Conservation (phyloP, 352 stramenopile species). For the Phytophthora hibernalis region DNA sequence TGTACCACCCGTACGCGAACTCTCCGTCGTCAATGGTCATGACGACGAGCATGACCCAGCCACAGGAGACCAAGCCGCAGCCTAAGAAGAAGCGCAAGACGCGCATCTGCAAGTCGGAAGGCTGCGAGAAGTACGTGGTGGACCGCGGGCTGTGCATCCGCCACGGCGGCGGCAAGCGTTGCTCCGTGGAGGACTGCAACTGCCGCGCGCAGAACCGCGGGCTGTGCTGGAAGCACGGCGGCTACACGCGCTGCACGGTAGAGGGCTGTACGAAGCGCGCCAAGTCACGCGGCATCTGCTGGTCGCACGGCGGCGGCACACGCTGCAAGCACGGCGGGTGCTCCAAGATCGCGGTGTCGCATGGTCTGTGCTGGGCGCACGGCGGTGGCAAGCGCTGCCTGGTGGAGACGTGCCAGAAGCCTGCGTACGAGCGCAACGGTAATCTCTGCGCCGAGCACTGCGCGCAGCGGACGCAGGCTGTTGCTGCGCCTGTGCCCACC, state of each 20-base stretch:
- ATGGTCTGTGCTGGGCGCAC: slow-evolving; percentile 61
- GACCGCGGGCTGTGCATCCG: slow-evolving; percentile 61
- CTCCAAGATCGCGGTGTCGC: slow-evolving; percentile 64
- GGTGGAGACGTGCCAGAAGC: slow-evolving; percentile 52
- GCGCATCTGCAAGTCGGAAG: slow-evolving; percentile 56
- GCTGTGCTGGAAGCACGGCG: slow-evolving; percentile 47
- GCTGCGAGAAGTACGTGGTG: slow-evolving; percentile 67
- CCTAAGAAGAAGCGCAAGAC: slow-evolving; percentile 50
- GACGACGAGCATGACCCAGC: slow-evolving; percentile 16
- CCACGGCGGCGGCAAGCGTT: slow-evolving; percentile 60
- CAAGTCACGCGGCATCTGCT: slow-evolving; percentile 85
- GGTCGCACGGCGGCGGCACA: slow-evolving; percentile 83
- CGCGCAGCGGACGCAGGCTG: slow-evolving; percentile 15
- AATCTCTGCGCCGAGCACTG: slow-evolving; percentile 60
- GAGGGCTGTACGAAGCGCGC: slow-evolving; percentile 66
- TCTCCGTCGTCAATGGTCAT: slow-evolving; percentile 7
- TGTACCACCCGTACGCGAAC: slow-evolving; percentile 40
- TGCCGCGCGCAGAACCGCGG: slow-evolving; percentile 63
- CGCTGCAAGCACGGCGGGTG: slow-evolving; percentile 61
- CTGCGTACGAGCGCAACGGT: slow-evolving; percentile 53
- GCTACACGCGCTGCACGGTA: slow-evolving; percentile 60
- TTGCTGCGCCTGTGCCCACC: background rate
- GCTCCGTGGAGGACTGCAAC: slow-evolving; percentile 56
- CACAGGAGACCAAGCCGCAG: slow-evolving; percentile 3
- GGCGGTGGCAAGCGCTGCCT: slow-evolving; percentile 56